These are phyloP conservation scores for Fragaria nilgerrensis DNA, from an alignment of 306 rosid species.

Conservation along the genomic window DNA sequence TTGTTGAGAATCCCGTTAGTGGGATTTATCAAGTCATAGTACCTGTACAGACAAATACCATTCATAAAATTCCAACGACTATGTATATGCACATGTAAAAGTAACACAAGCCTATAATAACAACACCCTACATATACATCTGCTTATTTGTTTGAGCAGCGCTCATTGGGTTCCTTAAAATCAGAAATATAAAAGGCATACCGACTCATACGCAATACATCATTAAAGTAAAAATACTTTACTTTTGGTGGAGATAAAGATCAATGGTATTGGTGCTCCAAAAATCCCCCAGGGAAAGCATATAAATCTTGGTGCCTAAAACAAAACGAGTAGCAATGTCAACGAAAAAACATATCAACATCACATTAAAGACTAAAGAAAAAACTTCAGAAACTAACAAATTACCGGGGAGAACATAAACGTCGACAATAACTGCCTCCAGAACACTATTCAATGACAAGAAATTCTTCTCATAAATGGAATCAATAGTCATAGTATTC, in stretches of 20 bases:
- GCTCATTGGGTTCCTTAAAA: neutral
- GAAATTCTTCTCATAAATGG: constrained; percentile 75
- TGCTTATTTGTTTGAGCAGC: neutral
- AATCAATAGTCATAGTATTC: constrained; percentile 73
- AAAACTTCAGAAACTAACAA: neutral
- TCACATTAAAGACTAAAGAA: constrained; percentile 1
- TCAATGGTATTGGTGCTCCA: constrained; percentile 90
- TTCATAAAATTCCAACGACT: constrained; percentile 3
- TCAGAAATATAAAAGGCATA: neutral
- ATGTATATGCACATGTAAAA: neutral
- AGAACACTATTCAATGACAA: constrained; percentile 65
- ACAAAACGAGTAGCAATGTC: constrained; percentile 7
- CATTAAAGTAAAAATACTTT: constrained; percentile 2
- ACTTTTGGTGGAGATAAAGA: constrained; percentile 92
- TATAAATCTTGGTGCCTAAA: constrained; percentile 81
- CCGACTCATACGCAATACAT: neutral
- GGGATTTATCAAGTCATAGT: constrained; percentile 57
- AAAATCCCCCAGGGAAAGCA: constrained; percentile 84
- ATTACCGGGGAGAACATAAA: constrained; percentile 82
- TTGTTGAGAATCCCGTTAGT: constrained; percentile 68
- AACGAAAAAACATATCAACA: neutral
- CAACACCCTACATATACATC: neutral
- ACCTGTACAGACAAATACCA: constrained; percentile 44
- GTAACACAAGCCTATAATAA: neutral
- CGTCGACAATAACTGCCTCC: constrained; percentile 68